Evolutionary conservation across 23 red algal genomes (phyloP), one percentile per base, ranked within the genome.

Genomic region (Porphyridium purpureum): DNA sequence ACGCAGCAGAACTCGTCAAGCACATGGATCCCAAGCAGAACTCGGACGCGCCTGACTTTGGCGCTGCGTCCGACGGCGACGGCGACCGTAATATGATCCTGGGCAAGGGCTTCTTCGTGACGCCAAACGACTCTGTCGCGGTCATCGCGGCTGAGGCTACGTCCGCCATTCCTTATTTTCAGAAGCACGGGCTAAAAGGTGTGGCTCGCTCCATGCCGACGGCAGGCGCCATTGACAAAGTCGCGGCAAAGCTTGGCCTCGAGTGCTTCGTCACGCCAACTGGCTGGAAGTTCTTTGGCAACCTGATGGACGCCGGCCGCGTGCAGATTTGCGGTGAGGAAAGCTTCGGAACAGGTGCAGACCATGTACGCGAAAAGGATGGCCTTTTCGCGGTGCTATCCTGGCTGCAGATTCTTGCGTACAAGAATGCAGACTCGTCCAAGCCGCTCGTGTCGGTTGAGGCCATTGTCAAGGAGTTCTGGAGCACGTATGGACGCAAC

Each of bases 31-130:
- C 69, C 1, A 34, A 24, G 15, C 47, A 75, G 48, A 81, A 81
- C 59, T 21, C 24, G 5, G 38, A 59, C 20, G 79, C 71, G 5
- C 90, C 80, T 1, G 56, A 68, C 21, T 64, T 98, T 62, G 90
- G 80, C 7, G 90, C 90, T 21, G 90, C 90, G 14, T 86, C 75
- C 7, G 90, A 98, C 56, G 90, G 90, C 17, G 90, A 98, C 48
- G 90, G 90, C 35, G 90, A 98, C 60, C 90, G 90, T n/a, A 86
- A 86, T 47, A 86, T 98, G 80, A 81, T 98, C 49, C 54, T 98
- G 5, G 90, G 90, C 7, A 49, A 54, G 22, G 90, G 90, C 35
- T 86, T 98, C 38, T 86, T 86, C 35, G 90, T 98, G 33, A 86
- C 80, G 0, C 90, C 90, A 9, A 68, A 55, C 24, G 90, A 98